These are phyloP conservation scores for Chaetomium olivaceum DNA, from an alignment of 2,329 filamentous ascomycete species.

Conservation along the genomic window DNA sequence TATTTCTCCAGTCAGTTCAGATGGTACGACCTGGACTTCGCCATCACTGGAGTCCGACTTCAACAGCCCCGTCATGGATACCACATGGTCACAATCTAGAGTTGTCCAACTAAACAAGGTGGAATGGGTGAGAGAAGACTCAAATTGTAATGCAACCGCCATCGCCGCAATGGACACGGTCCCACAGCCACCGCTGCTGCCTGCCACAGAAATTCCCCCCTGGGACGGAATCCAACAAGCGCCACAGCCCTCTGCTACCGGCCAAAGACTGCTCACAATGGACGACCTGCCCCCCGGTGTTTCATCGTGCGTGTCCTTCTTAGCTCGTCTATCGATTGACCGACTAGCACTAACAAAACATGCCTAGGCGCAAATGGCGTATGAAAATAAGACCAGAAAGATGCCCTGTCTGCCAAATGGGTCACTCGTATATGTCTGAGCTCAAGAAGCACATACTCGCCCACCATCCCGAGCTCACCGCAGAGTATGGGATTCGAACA, in stretches of 20 bases:
- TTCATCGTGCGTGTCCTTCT: neutral
- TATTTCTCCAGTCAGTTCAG: neutral
- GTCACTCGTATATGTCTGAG: neutral
- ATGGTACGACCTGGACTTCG: neutral
- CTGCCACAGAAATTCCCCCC: neutral
- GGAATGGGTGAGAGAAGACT: neutral
- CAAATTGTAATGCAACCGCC: neutral
- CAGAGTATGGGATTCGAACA: neutral
- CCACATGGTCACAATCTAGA: neutral
- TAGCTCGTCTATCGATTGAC: neutral
- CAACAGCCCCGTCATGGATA: neutral
- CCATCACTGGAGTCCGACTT: neutral
- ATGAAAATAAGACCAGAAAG: neutral
- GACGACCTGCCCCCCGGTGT: neutral
- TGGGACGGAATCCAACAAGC: neutral
- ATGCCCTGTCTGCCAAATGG: slow-evolving; percentile 10
- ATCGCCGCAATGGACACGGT: neutral
- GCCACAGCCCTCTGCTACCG: neutral
- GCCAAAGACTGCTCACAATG: neutral
- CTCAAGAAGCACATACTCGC: slow-evolving; percentile 11
- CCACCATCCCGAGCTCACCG: slow-evolving; percentile 6
- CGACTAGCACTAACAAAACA: neutral
- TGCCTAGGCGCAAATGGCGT: slow-evolving; percentile 10
- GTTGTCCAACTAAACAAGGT: neutral
- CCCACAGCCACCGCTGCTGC: neutral